Evolutionary conservation across 75 land plant genomes (phyloP).

Genomic region (Pinus tabuliformis): DNA sequence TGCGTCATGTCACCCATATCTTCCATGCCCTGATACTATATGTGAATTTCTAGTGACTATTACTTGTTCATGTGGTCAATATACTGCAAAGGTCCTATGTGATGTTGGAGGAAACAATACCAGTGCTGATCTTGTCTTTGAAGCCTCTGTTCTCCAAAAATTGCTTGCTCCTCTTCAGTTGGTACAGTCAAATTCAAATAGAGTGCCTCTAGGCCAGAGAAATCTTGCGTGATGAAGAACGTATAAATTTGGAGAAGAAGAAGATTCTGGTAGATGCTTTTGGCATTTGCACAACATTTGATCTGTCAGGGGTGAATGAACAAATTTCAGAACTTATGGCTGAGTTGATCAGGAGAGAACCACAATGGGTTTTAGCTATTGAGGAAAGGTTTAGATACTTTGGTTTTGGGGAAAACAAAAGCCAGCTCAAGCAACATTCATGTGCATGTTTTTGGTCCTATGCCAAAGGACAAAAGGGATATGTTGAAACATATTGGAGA

Average conservation of each 20-base stretch:
- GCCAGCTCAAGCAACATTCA: constrained; percentile 31
- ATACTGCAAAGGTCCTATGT: constrained; percentile 79
- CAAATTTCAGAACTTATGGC: constrained; percentile 61
- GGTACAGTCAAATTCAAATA: constrained; percentile 48
- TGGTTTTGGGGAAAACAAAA: constrained; percentile 74
- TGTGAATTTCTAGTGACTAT: constrained; percentile 81
- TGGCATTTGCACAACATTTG: constrained; percentile 56
- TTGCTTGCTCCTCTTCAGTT: constrained; percentile 79
- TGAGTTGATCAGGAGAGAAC: constrained; percentile 74
- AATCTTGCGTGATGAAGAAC: constrained; percentile 92
- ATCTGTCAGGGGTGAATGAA: constrained; percentile 60
- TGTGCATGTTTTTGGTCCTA: constrained; percentile 79
- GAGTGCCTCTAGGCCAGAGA: constrained; percentile 78
- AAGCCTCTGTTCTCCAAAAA: constrained; percentile 60
- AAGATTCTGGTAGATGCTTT: constrained; percentile 93
- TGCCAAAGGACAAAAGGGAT: constrained; percentile 86
- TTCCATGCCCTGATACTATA: constrained; percentile 80
- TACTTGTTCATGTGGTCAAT: constrained; percentile 83
- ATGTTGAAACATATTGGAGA: constrained; percentile 80
- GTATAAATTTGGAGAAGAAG: constrained; percentile 77
- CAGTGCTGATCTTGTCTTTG: constrained; percentile 48
- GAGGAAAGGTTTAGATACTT: constrained; percentile 91
- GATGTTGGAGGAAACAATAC: constrained; percentile 65
- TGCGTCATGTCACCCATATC: constrained; percentile 77
- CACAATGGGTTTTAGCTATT: constrained; percentile 86